A percentile compares a stretch with the other conserved stretches of the same genome.
Conservation (phyloP, 1,284 basidiomycete genomes). For the Ganoderma lucidum region DNA sequence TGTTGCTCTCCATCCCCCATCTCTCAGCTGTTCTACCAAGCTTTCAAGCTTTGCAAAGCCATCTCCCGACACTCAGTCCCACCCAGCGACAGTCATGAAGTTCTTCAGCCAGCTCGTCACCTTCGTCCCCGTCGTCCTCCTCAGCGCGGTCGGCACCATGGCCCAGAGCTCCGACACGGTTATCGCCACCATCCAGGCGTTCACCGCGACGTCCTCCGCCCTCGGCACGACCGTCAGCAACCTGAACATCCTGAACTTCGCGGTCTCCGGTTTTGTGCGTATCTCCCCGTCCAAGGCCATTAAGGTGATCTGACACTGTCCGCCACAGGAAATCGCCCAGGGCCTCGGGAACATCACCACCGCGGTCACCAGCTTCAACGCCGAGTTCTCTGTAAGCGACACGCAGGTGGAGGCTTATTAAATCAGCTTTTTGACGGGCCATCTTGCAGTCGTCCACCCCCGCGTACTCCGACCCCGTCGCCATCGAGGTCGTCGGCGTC, state of each 20-base stretch:
- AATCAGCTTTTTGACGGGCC: neutral
- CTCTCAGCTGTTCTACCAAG: neutral
- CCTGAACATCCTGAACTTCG: conserved; percentile 8
- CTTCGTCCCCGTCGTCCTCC: conserved; percentile 2
- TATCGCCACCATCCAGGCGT: conserved; percentile 4
- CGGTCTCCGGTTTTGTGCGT: neutral
- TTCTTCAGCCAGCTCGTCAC: conserved; percentile 12
- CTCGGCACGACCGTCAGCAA: neutral
- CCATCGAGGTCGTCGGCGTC: conserved; percentile 12
- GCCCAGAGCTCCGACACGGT: conserved; percentile 9
- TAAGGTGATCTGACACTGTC: neutral
- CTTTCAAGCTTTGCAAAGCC: neutral
- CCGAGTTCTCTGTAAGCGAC: conserved; percentile 1
- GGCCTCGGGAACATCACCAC: conserved; percentile 15
- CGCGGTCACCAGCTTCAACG: conserved; percentile 10
- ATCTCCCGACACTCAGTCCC: neutral
- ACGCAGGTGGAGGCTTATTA: neutral
- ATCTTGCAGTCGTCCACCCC: neutral
- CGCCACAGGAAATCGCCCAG: conserved; percentile 4
- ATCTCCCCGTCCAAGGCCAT: no score
- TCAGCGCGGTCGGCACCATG: neutral
- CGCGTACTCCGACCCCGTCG: conserved; percentile 7
- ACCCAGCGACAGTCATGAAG: neutral
- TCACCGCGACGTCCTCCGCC: conserved; percentile 7
- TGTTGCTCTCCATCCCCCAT: neutral